phyloP scores from a whole-genome alignment of 2,329 filamentous ascomycete species.

The Epichloe baconii region DNA sequence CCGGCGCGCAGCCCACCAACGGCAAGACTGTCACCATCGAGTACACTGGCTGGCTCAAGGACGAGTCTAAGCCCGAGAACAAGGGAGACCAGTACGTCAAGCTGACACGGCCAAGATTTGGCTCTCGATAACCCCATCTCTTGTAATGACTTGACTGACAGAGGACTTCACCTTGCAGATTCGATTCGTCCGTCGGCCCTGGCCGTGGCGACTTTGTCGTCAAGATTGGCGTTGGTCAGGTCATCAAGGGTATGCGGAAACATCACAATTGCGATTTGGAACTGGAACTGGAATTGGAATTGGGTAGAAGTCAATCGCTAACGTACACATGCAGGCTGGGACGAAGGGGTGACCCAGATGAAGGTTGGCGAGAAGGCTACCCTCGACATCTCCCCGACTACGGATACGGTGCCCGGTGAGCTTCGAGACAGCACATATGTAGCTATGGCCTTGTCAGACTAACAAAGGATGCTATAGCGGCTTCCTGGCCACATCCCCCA shows the following conservation, averaged over 20 bases:
- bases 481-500: conserved; percentile 63
- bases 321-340: conserved; percentile 48
- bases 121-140: background rate
- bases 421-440: conserved; percentile 30
- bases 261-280: conserved; percentile 8
- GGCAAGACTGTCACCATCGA: conserved; percentile 74
- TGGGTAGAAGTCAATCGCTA: conserved; percentile 2
- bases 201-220: conserved; percentile 65
- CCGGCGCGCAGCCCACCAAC: conserved; percentile 42
- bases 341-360: conserved; percentile 77
- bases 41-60: conserved; percentile 82
- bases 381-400: conserved; percentile 53
- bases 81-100: conserved; percentile 58
- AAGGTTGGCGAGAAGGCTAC: conserved; percentile 80
- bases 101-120: background rate
- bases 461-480: conserved; percentile 38
- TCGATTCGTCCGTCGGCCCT: conserved; percentile 73
- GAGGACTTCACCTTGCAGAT: conserved; percentile 38
- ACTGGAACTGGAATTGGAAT: no score
- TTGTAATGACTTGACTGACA: background rate
- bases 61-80: conserved; percentile 43
- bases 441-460: background rate
- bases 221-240: conserved; percentile 65
- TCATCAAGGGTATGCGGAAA: conserved; percentile 61
- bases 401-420: conserved; percentile 10